A percentile compares a stretch with the other conserved stretches of the same genome.
phyloP scores from a whole-genome alignment of 2,329 filamentous ascomycete species.

The Colletotrichum musae region DNA sequence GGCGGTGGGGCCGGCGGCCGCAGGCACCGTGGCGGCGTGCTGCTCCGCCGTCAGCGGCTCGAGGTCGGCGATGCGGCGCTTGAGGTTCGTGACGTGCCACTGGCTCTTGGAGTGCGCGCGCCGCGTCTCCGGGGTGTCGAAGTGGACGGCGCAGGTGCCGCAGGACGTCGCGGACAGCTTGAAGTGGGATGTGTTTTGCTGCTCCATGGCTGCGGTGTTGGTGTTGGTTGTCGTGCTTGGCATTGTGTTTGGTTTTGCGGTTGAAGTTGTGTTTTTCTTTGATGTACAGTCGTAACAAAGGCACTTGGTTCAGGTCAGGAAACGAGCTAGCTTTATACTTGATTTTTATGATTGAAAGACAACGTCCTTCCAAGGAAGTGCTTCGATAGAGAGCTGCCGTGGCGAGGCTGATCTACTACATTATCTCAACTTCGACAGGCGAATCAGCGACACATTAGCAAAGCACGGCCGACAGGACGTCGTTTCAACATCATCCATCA shows the following conservation, averaged over 20 bases:
- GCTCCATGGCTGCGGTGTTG: conserved; percentile 15
- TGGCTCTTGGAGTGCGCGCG: conserved; percentile 36
- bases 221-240: conserved; percentile 5
- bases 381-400: background rate
- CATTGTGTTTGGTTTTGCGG: no score
- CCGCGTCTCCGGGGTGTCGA: conserved; percentile 29
- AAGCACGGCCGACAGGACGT: background rate
- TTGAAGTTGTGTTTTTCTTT: background rate
- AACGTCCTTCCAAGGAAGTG: background rate
- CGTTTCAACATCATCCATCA: conserved; percentile 9
- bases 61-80: conserved; percentile 31
- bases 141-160: conserved; percentile 33
- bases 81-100: conserved; percentile 38
- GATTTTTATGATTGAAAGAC: background rate
- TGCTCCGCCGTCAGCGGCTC: conserved; percentile 31
- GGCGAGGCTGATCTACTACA: background rate
- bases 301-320: background rate
- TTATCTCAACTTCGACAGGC: conserved; percentile 9
- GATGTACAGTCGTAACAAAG: no score
- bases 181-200: conserved; percentile 20
- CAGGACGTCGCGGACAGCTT: conserved; percentile 36
- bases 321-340: background rate
- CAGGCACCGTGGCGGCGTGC: background rate
- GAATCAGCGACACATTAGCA: conserved; percentile 1
- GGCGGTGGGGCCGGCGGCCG: background rate